phyloP scores from a whole-genome alignment of 164 flowering plant species.

The Buxus sempervirens region DNA sequence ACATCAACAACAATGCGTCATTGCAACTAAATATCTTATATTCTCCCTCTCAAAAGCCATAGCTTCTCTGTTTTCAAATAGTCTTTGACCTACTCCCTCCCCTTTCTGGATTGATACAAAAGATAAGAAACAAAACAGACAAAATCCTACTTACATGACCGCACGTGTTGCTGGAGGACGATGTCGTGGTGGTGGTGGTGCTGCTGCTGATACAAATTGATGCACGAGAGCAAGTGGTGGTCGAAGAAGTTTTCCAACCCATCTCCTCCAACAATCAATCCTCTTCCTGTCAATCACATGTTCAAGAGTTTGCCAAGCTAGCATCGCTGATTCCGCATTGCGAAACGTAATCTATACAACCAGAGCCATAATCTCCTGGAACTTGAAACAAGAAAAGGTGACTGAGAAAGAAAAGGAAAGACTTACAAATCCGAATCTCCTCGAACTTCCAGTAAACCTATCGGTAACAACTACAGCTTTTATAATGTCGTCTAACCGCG shows the following conservation, averaged over 20 bases:
- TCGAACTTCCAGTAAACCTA: conserved; percentile 77
- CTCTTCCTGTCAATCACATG: conserved; percentile 88
- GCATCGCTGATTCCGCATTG: conserved; percentile 82
- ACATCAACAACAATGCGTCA: no score
- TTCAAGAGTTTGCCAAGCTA: conserved; percentile 75
- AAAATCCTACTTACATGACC: no score
- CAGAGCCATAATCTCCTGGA: neutral
- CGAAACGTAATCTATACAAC: conserved; percentile 77
- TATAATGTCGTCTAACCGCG: conserved; percentile 90
- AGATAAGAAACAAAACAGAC: conserved; percentile 32
- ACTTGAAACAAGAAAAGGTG: neutral
- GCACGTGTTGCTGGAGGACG: no score
- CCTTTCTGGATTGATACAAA: no score
- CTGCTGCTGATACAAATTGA: no score
- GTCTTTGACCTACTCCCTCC: no score
- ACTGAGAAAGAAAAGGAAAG: neutral
- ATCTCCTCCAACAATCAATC: conserved; percentile 91
- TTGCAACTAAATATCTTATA: no score
- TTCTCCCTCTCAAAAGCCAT: no score
- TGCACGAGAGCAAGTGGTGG: no score
- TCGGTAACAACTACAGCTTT: conserved; percentile 89
- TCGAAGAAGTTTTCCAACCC: conserved; percentile 27
- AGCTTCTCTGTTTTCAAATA: no score
- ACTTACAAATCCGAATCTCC: conserved; percentile 96
- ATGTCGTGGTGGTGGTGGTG: no score